phyloP scores from a whole-genome alignment of 345 rosid species.

The Gossypium thurberi region DNA sequence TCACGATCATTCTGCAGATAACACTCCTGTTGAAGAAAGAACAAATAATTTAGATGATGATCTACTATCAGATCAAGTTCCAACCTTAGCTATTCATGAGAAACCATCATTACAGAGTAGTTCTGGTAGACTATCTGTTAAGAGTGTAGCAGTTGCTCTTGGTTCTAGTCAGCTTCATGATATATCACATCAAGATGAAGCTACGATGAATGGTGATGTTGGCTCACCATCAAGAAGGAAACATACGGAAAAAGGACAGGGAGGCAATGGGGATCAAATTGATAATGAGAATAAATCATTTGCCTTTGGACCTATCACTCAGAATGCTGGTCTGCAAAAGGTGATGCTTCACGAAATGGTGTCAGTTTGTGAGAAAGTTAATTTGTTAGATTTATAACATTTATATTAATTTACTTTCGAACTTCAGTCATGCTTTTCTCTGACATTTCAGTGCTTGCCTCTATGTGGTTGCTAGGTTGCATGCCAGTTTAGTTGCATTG shows the following conservation, averaged over 20 bases:
- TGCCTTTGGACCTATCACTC: conserved; percentile 47
- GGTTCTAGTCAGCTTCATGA: conserved; percentile 33
- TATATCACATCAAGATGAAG: conserved; percentile 37
- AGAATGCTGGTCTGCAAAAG: conserved; percentile 54
- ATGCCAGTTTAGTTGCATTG: not conserved
- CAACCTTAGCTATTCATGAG: conserved; percentile 62
- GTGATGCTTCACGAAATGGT: conserved; percentile 27
- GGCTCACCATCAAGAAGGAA: conserved; percentile 39
- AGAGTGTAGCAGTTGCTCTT: conserved; percentile 31
- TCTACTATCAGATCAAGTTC: conserved; percentile 70
- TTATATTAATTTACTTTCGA: not conserved
- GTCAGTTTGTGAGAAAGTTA: not conserved
- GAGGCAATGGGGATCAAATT: conserved; percentile 38
- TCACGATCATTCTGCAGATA: conserved; percentile 34
- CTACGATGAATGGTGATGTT: conserved; percentile 35
- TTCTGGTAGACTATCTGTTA: conserved; percentile 29
- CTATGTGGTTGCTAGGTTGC: not conserved
- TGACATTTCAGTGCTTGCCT: not conserved
- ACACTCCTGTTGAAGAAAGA: conserved; percentile 41
- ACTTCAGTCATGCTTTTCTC: not conserved
- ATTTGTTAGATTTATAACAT: not conserved
- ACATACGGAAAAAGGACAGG: conserved; percentile 35
- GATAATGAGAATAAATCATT: conserved; percentile 43
- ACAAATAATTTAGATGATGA: conserved; percentile 50
- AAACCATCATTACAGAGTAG: conserved; percentile 38